phyloP scores from a whole-genome alignment of 116 monocot genomes.

The Papilionanthe hybrid region DNA sequence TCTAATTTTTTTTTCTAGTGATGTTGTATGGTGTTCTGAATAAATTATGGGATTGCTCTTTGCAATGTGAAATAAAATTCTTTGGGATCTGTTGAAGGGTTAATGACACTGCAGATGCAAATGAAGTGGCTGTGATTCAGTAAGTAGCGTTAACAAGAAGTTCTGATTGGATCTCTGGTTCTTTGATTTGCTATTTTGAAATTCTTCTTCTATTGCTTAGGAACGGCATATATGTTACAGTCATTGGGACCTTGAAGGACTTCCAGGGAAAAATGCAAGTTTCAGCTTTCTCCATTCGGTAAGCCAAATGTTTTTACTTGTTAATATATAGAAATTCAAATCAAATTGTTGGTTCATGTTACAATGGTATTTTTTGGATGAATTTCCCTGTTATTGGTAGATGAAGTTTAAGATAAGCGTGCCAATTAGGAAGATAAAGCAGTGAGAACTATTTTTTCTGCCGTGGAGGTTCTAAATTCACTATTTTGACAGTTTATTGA shows the following conservation, averaged over 20 bases:
- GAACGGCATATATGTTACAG: conserved; percentile 69
- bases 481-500: no score
- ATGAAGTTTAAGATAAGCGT: no score
- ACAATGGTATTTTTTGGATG: no score
- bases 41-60: background rate
- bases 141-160: conserved; percentile 22
- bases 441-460: no score
- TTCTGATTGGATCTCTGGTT: background rate
- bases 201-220: conserved; percentile 15
- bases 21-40: background rate
- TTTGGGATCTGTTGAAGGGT: conserved; percentile 39
- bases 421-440: no score
- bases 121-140: conserved; percentile 65
- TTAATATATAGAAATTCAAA: background rate
- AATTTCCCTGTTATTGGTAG: no score
- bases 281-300: conserved; percentile 57
- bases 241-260: conserved; percentile 59
- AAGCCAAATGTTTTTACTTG: background rate
- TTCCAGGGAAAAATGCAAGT: conserved; percentile 58
- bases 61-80: background rate
- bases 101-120: conserved; percentile 59
- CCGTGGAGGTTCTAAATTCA: no score
- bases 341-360: no score
- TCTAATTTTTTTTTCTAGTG: background rate
- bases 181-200: background rate